phyloP scores from a whole-genome alignment of 225 moss, liverwort and hornwort species.

The Neckera pumila region DNA sequence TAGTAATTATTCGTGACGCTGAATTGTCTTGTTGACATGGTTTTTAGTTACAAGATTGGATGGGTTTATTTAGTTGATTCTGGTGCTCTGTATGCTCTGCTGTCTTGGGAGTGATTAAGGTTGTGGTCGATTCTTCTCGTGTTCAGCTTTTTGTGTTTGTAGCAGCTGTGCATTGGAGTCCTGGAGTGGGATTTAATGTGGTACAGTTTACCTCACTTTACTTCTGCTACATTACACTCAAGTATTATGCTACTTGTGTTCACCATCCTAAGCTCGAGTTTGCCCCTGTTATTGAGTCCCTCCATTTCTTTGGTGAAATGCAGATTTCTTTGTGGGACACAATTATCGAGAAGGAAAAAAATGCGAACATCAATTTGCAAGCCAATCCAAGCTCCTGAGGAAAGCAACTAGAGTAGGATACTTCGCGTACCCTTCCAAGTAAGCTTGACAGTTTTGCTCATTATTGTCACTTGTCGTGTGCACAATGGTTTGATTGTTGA shows the following conservation, averaged over 20 bases:
- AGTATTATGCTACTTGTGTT: neutral
- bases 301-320: neutral
- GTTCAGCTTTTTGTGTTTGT: neutral
- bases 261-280: neutral
- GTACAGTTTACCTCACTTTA: neutral
- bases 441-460: neutral
- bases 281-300: neutral
- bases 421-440: slow-evolving; percentile 63
- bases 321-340: slow-evolving; percentile 36
- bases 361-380: slow-evolving; percentile 46
- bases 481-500: neutral
- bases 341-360: slow-evolving; percentile 28
- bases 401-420: slow-evolving; percentile 19
- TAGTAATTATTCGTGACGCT: neutral
- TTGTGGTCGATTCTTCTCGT: neutral
- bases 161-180: neutral
- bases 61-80: neutral
- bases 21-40: neutral
- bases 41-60: neutral
- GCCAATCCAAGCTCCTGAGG: neutral
- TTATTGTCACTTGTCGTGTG: neutral
- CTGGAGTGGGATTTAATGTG: neutral
- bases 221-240: neutral
- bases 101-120: neutral
- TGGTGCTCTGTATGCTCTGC: neutral